Base-by-base conservation (phyloP, 1,139 yeast genomes). In the Suhomyces anneliseae region DNA sequence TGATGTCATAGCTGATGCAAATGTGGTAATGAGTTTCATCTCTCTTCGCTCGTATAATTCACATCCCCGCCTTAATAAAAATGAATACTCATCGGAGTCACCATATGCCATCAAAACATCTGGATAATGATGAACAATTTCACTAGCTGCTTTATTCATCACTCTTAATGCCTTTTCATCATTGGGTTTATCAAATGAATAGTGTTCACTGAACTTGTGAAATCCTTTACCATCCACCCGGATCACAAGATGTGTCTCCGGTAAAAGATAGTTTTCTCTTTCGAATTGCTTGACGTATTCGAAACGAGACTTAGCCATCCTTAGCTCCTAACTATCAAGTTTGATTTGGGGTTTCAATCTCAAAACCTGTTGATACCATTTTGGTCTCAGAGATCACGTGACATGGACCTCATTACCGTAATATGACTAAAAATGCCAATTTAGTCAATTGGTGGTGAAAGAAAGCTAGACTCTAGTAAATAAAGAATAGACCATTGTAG, bases 141-240 rank as follows among this genome's bases (percentile, higher is more conserved):
- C 77, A 49, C 61, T 57, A 0, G 99, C 99, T 2, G 96, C 84
- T 3, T 75, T 72, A 66, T 90, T 93, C 92, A 95, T 90, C 48
- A 90, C 79, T 9, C 73, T 68, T 42, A 93, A 67, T 0, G 98
- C 98, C 34, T 81, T 65, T 31, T 67, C 53, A 66, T 93, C 99
- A 61, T 93, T 93, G 3, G 99, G 99, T 62, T 93, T 93, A 1
- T 66, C 79, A 63, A 95, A 93, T 1, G 79, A 66, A 63, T 93
- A 95, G 50, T 69, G 70, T 36, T 78, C 78, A 7, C 96, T 84
- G 57, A 93, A 87, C 61, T 82, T 84, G 67, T 93, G 99, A 65
- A 93, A 93, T 27, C 96, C 96, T 56, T 95, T 81, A 1, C 99
- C 99, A 61, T 93, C 99, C 0, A 93, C 83, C 42, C 99, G 74